Evolutionary conservation across 805 yeast genomes (phyloP).

Genomic region (Jamesozyma piceae): DNA sequence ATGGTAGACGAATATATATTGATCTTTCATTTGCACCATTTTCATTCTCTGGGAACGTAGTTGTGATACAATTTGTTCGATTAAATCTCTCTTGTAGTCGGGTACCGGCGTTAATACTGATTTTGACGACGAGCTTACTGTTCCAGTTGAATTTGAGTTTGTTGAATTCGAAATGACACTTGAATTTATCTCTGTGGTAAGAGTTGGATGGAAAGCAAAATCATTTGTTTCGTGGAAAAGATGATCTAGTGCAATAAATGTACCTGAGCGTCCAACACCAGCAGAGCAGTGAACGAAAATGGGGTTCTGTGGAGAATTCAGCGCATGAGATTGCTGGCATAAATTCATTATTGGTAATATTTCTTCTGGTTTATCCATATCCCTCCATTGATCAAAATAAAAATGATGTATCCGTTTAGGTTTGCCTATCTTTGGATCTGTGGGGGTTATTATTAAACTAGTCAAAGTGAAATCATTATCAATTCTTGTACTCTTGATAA

Average conservation of each 20-base stretch:
- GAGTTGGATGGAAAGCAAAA: conserved; percentile 5
- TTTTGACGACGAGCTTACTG: not conserved
- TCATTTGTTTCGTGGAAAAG: conserved; percentile 24
- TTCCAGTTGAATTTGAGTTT: no score
- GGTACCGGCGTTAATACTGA: not conserved
- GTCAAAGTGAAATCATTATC: conserved; percentile 20
- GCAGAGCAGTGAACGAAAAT: conserved; percentile 89
- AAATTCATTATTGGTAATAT: conserved; percentile 29
- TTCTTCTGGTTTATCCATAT: conserved; percentile 54
- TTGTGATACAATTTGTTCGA: conserved; percentile 28
- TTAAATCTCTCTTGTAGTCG: conserved; percentile 23
- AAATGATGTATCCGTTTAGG: conserved; percentile 46
- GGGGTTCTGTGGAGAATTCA: conserved; percentile 35
- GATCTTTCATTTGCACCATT: conserved; percentile 31
- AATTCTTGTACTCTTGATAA: conserved; percentile 12
- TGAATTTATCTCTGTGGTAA: no score
- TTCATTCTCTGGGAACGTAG: conserved; percentile 29
- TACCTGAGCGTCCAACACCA: conserved; percentile 95
- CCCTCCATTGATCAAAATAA: conserved; percentile 76
- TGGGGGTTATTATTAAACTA: conserved; percentile 15
- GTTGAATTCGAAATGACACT: no score
- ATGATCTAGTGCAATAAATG: conserved; percentile 51
- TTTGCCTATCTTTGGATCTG: conserved; percentile 32
- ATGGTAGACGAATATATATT: conserved; percentile 27
- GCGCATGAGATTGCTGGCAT: conserved; percentile 22